phyloP scores from a whole-genome alignment of 495 filamentous ascomycete genomes.

The Margaritispora aquatica region DNA sequence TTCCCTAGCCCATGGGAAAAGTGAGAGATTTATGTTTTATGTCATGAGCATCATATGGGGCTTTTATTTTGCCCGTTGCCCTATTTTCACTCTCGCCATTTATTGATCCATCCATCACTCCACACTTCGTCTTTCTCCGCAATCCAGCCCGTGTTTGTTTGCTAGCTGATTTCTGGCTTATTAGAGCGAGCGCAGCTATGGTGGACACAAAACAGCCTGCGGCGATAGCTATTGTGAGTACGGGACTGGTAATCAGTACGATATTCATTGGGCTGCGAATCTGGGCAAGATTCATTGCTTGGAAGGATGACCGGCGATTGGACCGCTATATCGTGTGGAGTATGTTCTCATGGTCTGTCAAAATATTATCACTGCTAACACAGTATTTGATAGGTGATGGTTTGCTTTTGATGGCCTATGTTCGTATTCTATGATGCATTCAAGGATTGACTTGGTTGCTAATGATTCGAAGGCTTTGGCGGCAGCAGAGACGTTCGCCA shows the following conservation, averaged over 20 bases:
- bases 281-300: background rate
- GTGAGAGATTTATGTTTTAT: too few relatives aligned
- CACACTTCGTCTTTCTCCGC: too few relatives aligned
- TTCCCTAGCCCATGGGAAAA: too few relatives aligned
- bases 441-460: background rate
- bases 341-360: background rate
- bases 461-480: background rate
- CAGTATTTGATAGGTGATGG: background rate
- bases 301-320: background rate
- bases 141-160: background rate
- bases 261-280: background rate
- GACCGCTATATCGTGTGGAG: background rate
- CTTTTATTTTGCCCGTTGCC: too few relatives aligned
- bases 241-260: background rate
- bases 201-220: conserved; percentile 4
- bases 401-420: background rate
- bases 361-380: background rate
- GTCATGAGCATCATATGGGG: too few relatives aligned
- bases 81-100: too few relatives aligned
- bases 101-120: too few relatives aligned
- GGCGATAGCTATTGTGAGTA: background rate
- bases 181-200: background rate
- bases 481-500: background rate
- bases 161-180: background rate
- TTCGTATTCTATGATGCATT: background rate